Base-by-base conservation (phyloP, 176 grass and related monocot genomes). In the Carex littledalei region DNA sequence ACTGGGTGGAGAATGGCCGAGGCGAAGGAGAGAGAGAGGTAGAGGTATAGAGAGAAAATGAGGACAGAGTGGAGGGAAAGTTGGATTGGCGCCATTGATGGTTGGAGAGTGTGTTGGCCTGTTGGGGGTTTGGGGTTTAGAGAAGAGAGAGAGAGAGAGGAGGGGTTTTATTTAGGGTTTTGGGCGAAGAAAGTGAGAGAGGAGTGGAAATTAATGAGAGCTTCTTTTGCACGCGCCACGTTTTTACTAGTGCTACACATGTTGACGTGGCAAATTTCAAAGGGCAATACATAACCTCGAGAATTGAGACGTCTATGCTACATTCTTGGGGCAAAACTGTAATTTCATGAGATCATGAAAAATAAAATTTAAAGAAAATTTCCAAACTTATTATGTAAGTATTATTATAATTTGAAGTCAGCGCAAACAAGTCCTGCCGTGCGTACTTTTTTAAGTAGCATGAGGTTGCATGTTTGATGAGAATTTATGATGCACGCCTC, bases 1-100 rank as follows among this genome's bases (percentile, higher is more conserved):
- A 91, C 91, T 17, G 91, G 94, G 86, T 93, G 87, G 61, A 96
- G 87, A 62, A 90, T 88, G 3, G 91, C 91, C 1, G 41, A 54
- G 2, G 68, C 24, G 4, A 22, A 49, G 5, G 81, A 20, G 21
- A 87, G 45, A 72, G 12, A 49, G 18, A 89, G 22, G n/a, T 75
- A 21, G 37, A 76, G 17, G 50, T 26, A 41, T 9, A 75, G 74
- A 56, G 13, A 31, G 14, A 84, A 67, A 14, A 88, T 14, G 0
- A 29, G 29, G 6, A 80, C 41, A 7, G 56, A 29, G 43, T 2
- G 2, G 49, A 29, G 18, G 16, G 18, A 32, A 4, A 7, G 81
- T 3, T 13, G 45, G 0, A 14, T 66, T 61, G 35, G 45, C 84
- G 81, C 10, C 29, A 77, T 81, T 86, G 89, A 88, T 34, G 83